Conservation (phyloP, 2,329 filamentous ascomycete species). For the Colletotrichum endophyticum region DNA sequence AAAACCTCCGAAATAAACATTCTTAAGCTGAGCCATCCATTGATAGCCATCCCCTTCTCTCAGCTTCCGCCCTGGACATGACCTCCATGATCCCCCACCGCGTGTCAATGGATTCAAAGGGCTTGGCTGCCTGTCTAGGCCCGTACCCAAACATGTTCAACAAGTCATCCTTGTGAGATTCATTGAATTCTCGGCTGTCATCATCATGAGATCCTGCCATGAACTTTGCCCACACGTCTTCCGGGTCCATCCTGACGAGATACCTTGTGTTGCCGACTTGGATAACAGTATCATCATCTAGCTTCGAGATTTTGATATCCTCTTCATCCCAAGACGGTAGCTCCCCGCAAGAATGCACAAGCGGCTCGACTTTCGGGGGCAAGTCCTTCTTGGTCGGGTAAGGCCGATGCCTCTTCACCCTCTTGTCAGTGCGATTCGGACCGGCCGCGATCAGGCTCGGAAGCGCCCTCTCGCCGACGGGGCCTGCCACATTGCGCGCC, state of each 20-base stretch:
- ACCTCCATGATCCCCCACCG: not conserved
- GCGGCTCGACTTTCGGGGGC: not conserved
- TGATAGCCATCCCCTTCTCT: not conserved
- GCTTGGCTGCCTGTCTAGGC: not conserved
- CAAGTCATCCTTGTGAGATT: not conserved
- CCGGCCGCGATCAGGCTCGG: not conserved
- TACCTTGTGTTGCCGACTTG: not conserved
- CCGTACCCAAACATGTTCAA: not conserved
- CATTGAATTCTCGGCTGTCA: not conserved
- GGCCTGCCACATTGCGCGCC: not conserved
- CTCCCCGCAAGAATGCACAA: too few species aligned
- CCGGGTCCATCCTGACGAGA: not conserved
- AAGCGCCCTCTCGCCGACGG: not conserved
- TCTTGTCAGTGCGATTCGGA: not conserved
- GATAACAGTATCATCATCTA: not conserved
- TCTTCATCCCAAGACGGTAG: too few species aligned
- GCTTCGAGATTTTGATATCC: not conserved
- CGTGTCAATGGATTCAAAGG: not conserved
- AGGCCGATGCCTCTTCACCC: not conserved
- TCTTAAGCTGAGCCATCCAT: not conserved
- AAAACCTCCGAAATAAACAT: fast-evolving
- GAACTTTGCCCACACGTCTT: not conserved
- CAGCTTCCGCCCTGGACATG: not conserved
- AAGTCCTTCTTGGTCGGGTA: not conserved
- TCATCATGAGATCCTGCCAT: not conserved